phyloP scores from a whole-genome alignment of 176 grass and related monocot genomes.

The Cenchrus purpureus region DNA sequence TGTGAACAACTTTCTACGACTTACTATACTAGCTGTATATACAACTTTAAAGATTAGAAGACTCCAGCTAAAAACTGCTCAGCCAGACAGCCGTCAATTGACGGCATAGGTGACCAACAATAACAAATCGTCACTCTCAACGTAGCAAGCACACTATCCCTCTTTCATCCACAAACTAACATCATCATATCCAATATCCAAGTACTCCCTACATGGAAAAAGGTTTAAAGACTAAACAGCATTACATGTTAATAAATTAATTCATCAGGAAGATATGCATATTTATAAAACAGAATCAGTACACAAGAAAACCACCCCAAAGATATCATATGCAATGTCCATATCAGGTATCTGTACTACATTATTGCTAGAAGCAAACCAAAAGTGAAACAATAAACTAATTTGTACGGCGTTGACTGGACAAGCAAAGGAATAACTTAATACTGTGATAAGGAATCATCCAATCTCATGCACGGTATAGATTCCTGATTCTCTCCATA shows the following conservation, averaged over 20 bases:
- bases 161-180: conserved; percentile 17
- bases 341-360: background rate
- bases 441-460: background rate
- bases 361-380: background rate
- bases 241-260: conserved; percentile 35
- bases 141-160: background rate
- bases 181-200: background rate
- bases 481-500: background rate
- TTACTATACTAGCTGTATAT: background rate
- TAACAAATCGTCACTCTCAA: background rate
- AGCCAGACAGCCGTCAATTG: background rate
- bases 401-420: background rate
- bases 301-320: background rate
- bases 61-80: background rate
- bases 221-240: conserved; percentile 6
- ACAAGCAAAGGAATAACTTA: conserved; percentile 5
- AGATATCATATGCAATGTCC: background rate
- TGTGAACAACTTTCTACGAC: background rate
- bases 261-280: background rate
- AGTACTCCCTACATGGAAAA: background rate
- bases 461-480: conserved; percentile 5
- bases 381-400: background rate
- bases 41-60: background rate
- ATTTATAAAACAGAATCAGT: background rate
- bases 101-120: conserved; percentile 15